Evolutionary conservation across 2,329 filamentous ascomycete species (phyloP), one percentile per base, ranked within the genome.

Genomic region (Leptosphaerulina australis): DNA sequence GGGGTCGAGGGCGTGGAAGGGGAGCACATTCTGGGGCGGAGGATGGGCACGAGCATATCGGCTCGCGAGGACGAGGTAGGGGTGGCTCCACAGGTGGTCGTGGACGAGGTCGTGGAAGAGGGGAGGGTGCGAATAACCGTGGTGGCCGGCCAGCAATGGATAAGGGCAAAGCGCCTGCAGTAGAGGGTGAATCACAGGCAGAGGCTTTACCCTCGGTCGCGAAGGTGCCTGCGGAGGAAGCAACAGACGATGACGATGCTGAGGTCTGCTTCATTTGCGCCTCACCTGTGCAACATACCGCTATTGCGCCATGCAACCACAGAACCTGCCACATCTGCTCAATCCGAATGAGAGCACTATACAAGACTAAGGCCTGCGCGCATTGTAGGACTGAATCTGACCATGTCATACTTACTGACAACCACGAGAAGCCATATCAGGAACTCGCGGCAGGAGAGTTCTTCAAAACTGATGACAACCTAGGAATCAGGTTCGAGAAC

Each of bases 251-350:
- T 68, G 73, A 53, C 77, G 58, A 74, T 37, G 83, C 82, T 21
- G 82, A 97, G 56, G 83, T 97, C 54, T 99, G 94, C 83, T 97
- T 97, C 75, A 99, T 99, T 68, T 99, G 94, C 75, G 93, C 94
- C 48, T 96, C 92, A 59, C 84, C 87, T 2, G 87, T 99, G 37
- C 85, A 88, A 38, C 91, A 97, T 77, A 86, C 90, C 63, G 88
- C 92, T 8, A 85, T 99, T 58, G 86, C 92, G 24, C 93, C 94
- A 15, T 99, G 94, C 76, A 97, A 97, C 73, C 94, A 99, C 76
- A 84, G 90, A 49, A 97, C 93, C 38, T 99, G 94, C 71, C 94
- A 99, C 76, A 96, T 97, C 59, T 99, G 94, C 73, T 88, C 91
- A 8, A 77, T 99, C 62, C 84, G 94, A 52, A 84, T 97, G 83